Evolutionary conservation across 176 grass and related monocot species (phyloP), one percentile per base, ranked within the genome.

Genomic region (Phragmites australis): DNA sequence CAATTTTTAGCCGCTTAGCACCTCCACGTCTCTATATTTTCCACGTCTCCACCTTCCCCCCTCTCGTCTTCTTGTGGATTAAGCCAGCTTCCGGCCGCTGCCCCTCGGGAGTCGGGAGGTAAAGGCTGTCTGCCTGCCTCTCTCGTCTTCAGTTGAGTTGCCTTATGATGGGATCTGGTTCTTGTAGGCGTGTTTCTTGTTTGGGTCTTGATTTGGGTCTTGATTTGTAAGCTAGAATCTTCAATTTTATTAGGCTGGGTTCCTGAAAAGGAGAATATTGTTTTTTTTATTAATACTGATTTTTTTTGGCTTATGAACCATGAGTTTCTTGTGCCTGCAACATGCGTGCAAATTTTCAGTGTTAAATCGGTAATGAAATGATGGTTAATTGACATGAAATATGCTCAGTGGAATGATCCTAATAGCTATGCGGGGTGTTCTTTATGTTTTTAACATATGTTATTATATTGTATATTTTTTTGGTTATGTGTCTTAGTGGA

Each of bases 21-120:
- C 86, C 78, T 89, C 64, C 23, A 31, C 6, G 47, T 82, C 48
- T 77, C 61, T 77, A 8, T 7, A 40, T 58, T 77, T 82, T 85
- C 66, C 72, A 81, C 56, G n/a, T 23, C 39, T 18, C 1, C 17
- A 13, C 27, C 48, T 21, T 31, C 52, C 43, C 13, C 29, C 40
- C 52, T 31, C 77, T 9, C 44, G 29, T 47, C 61, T 37, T 76
- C 54, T 40, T 41, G 19, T 14, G 21, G 72, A 70, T 59, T 67
- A 50, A 48, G 46, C 26, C 63, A 18, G 45, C 54, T 76, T 71
- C 70, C 64, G 37, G 53, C 44, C 25, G 81, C 82, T 21, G 51
- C 39, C 1, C 27, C 6, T 43, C 42, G 8, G 34, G 29, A 18
- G 17, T 12, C 30, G 30, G 13, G 17, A 60, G 69, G 82, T 84